These are phyloP conservation scores for Ganoderma resinaceum DNA, from an alignment of 1,284 basidiomycete genomes.

Conservation along the genomic window DNA sequence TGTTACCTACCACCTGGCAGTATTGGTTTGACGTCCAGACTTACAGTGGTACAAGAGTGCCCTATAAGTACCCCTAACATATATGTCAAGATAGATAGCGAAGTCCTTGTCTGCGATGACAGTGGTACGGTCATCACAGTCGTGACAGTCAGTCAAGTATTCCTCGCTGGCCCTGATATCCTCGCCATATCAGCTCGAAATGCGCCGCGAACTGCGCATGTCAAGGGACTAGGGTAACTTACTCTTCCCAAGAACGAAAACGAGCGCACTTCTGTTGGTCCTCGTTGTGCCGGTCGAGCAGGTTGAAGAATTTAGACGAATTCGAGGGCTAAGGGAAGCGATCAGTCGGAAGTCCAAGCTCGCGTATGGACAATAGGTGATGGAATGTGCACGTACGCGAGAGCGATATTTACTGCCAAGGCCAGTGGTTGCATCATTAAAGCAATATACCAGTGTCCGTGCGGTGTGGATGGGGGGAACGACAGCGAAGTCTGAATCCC, in stretches of 20 bases:
- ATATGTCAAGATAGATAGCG: not conserved
- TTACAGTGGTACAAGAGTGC: conserved; percentile 70
- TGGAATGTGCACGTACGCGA: conserved; percentile 49
- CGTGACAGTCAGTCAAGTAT: not conserved
- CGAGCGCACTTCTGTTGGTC: conserved; percentile 43
- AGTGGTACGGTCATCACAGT: not conserved
- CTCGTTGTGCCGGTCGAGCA: conserved; percentile 59
- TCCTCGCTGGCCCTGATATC: too few species aligned
- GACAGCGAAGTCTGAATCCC: conserved; percentile 32
- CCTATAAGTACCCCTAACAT: conserved; percentile 56
- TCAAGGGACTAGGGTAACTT: not conserved
- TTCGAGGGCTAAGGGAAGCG: conserved; percentile 60
- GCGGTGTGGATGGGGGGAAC: conserved; percentile 39
- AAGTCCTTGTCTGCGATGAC: not conserved
- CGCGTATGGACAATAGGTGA: not conserved
- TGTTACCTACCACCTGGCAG: not conserved
- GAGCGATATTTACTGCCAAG: conserved; percentile 57
- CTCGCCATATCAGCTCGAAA: not conserved
- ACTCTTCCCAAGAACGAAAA: not conserved
- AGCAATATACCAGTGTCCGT: conserved; percentile 46
- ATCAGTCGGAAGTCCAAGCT: not conserved
- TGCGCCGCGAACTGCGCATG: not conserved
- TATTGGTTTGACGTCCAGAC: conserved; percentile 16
- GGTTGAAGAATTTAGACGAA: conserved; percentile 60
- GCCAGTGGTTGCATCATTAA: conserved; percentile 65